Evolutionary conservation across 768 basidiomycete species (phyloP).

Genomic region (Mycena amicta): DNA sequence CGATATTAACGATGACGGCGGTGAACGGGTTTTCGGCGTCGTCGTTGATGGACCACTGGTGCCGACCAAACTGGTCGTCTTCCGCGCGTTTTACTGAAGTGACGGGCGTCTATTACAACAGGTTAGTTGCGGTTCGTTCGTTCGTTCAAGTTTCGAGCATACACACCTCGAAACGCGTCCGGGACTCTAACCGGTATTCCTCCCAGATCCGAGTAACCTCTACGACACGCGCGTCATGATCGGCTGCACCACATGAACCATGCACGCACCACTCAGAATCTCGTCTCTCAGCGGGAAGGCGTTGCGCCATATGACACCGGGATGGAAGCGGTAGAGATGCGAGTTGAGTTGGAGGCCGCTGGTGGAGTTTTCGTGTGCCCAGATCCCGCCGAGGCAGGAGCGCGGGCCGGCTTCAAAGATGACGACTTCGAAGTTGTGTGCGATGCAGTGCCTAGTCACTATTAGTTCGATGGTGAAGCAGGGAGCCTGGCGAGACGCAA

Average conservation of each 20-base stretch:
- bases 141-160: too few species aligned
- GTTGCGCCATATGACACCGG: slow-evolving; percentile 43
- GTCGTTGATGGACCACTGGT: slow-evolving; percentile 52
- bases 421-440: slow-evolving; percentile 56
- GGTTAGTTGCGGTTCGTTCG: too few species aligned
- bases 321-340: slow-evolving; percentile 54
- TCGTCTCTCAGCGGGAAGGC: slow-evolving; percentile 53
- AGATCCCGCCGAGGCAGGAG: slow-evolving; percentile 47
- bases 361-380: slow-evolving; percentile 54
- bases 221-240: slow-evolving; percentile 5
- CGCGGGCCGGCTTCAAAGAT: slow-evolving; percentile 44
- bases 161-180: slow-evolving; percentile 46
- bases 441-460: slow-evolving; percentile 45
- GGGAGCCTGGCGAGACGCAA: too few species aligned
- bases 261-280: slow-evolving; percentile 43
- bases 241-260: neutral
- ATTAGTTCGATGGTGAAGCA: too few species aligned
- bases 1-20: slow-evolving; percentile 51
- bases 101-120: slow-evolving; percentile 33
- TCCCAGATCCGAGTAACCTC: slow-evolving; percentile 49
- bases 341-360: slow-evolving; percentile 55
- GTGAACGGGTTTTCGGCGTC: slow-evolving; percentile 50
- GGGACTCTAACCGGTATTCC: slow-evolving; percentile 48
- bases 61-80: slow-evolving; percentile 22
- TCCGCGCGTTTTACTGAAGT: slow-evolving; percentile 37